A percentile compares a stretch with the other conserved stretches of the same genome.
Evolutionary conservation across 371 early-diverging fungal genomes (phyloP).

Genomic region (Thermomucor indicae-seudaticae): DNA sequence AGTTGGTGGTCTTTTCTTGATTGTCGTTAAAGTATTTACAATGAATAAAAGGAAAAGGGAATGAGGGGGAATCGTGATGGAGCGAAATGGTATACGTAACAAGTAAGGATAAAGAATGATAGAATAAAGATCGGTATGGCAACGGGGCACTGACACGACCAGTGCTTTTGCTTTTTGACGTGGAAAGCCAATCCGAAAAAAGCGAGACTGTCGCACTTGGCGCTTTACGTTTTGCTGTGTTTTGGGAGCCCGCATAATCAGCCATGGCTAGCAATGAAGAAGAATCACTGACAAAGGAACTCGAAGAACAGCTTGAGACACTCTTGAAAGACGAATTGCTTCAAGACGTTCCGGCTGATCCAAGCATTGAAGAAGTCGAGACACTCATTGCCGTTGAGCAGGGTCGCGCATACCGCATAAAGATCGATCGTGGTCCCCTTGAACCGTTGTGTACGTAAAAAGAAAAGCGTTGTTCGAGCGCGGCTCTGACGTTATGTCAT

Average conservation of each 20-base stretch:
- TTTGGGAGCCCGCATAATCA: not conserved
- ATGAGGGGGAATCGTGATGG: not conserved
- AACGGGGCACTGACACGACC: not conserved
- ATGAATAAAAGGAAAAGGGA: no score
- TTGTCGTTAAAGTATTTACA: slow-evolving; percentile 1
- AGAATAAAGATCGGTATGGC: not conserved
- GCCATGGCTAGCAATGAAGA: not conserved
- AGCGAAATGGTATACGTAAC: not conserved
- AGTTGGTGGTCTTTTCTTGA: no score
- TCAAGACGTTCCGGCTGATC: slow-evolving; percentile 8
- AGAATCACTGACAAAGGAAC: not conserved
- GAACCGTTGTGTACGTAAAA: slow-evolving; percentile 22
- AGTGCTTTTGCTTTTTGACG: not conserved
- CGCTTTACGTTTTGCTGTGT: not conserved
- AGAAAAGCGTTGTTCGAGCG: not conserved
- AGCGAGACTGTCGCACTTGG: not conserved
- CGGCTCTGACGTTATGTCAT: not conserved
- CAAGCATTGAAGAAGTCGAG: slow-evolving; percentile 25
- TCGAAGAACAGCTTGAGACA: slow-evolving; percentile 17
- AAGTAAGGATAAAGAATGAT: not conserved
- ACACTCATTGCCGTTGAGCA: slow-evolving; percentile 34
- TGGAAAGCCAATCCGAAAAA: not conserved
- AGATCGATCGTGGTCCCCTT: slow-evolving; percentile 24
- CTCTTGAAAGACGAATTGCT: slow-evolving; percentile 23
- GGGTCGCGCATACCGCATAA: slow-evolving; percentile 30